Conservation (phyloP, 306 rosid species). For the Hippophae tibetana region DNA sequence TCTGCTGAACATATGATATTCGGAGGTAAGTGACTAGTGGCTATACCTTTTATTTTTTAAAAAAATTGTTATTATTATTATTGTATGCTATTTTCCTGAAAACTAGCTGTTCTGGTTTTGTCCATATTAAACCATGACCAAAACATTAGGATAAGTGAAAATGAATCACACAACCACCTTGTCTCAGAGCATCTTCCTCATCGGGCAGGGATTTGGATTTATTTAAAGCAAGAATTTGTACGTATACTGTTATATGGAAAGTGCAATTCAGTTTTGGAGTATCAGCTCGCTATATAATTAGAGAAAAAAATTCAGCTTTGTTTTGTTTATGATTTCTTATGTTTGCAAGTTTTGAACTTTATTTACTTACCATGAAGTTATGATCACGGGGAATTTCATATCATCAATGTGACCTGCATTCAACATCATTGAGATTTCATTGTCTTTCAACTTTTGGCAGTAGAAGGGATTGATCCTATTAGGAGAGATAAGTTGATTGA, state of each 20-base stretch:
- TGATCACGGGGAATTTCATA: background rate
- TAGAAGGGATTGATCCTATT: conserved; percentile 74
- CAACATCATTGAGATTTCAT: conserved; percentile 1
- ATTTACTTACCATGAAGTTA: too few relatives aligned
- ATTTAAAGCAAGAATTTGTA: too few relatives aligned
- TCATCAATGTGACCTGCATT: conserved; percentile 5
- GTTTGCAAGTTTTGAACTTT: too few relatives aligned
- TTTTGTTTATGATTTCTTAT: too few relatives aligned
- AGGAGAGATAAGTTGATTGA: conserved; percentile 83
- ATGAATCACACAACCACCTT: too few relatives aligned
- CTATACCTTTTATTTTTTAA: background rate
- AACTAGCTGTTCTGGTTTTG: background rate
- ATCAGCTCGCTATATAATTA: too few relatives aligned
- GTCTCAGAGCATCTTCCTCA: too few relatives aligned
- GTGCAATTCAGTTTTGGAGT: too few relatives aligned
- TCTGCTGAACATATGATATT: conserved; percentile 98
- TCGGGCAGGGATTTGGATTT: too few relatives aligned
- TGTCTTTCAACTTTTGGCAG: conserved; percentile 33
- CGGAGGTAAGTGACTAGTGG: conserved; percentile 54
- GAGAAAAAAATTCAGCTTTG: too few relatives aligned
- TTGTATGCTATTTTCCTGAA: background rate
- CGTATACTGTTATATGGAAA: too few relatives aligned
- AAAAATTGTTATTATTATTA: background rate
- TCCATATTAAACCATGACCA: background rate
- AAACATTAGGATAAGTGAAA: background rate